phyloP scores from a whole-genome alignment of 352 stramenopile genomes.

The Phytophthora brassicae region DNA sequence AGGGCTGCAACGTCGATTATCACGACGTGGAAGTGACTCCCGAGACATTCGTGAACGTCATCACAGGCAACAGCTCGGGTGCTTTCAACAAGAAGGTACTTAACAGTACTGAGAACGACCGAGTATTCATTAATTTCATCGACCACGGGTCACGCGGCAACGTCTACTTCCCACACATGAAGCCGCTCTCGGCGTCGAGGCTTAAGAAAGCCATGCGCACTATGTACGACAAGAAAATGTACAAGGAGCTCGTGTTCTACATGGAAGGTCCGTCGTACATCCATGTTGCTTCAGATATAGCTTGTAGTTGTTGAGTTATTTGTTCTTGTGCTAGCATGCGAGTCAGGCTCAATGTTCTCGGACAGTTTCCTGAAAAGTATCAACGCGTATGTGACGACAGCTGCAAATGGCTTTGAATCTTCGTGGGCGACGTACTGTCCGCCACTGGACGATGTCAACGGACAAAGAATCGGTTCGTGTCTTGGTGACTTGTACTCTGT shows the following conservation, averaged over 20 bases:
- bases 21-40: slow-evolving; percentile 78
- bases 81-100: slow-evolving; percentile 81
- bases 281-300: too few relatives aligned
- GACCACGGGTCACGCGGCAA: slow-evolving; percentile 89
- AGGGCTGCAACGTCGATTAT: slow-evolving; percentile 81
- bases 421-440: slow-evolving; percentile 91
- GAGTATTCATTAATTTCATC: slow-evolving; percentile 93
- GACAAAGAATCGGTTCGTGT: slow-evolving; percentile 72
- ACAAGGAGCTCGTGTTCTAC: slow-evolving; percentile 92
- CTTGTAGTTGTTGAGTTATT: too few relatives aligned
- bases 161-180: slow-evolving; percentile 78
- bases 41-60: slow-evolving; percentile 86
- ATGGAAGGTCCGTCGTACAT: too few relatives aligned
- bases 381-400: slow-evolving; percentile 89
- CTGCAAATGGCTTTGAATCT: slow-evolving; percentile 85
- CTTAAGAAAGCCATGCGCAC: slow-evolving; percentile 67
- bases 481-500: slow-evolving; percentile 90
- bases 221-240: slow-evolving; percentile 87
- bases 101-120: slow-evolving; percentile 77
- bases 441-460: slow-evolving; percentile 72
- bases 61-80: slow-evolving; percentile 71
- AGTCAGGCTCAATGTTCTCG: slow-evolving; percentile 91
- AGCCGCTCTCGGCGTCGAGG: slow-evolving; percentile 69
- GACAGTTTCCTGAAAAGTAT: slow-evolving; percentile 71
- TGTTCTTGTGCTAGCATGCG: slow-evolving; percentile 63